Percentiles rank a stretch among this genome's conserved stretches.
phyloP scores from a whole-genome alignment of 202 grass and related monocot species.

The Panicum virgatum region DNA sequence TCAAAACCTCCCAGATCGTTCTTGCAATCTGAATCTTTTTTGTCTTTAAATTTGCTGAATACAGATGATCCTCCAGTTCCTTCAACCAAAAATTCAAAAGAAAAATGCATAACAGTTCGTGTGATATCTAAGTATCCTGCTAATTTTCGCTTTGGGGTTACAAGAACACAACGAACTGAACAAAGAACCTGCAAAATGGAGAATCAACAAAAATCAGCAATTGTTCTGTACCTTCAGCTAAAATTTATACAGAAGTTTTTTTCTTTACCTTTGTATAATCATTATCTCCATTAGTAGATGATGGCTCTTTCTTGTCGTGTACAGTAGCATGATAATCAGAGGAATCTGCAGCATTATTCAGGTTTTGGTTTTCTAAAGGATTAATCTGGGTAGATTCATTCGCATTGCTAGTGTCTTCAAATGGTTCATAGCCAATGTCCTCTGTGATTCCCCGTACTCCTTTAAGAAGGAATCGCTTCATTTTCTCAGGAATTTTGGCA shows the following conservation, averaged over 20 bases:
- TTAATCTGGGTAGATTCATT: constrained; percentile 48
- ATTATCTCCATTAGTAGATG: constrained; percentile 55
- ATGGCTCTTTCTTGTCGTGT: constrained; percentile 69
- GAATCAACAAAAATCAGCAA: constrained; percentile 8
- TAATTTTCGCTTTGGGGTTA: constrained; percentile 90
- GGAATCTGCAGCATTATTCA: constrained; percentile 39
- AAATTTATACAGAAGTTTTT: constrained; percentile 6
- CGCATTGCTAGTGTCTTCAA: constrained; percentile 47
- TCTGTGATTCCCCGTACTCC: constrained; percentile 83
- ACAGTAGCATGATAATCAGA: constrained; percentile 51
- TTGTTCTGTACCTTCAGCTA: neutral
- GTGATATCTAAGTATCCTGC: constrained; percentile 75
- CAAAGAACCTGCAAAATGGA: constrained; percentile 60
- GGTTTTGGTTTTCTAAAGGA: constrained; percentile 44
- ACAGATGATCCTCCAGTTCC: constrained; percentile 95
- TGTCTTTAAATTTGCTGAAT: constrained; percentile 75
- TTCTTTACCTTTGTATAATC: constrained; percentile 73
- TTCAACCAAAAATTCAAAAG: constrained; percentile 92
- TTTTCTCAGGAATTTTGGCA: constrained; percentile 71
- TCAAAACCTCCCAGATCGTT: constrained; percentile 54
- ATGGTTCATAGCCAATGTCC: constrained; percentile 57
- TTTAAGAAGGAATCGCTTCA: constrained; percentile 88
- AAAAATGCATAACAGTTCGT: constrained; percentile 80
- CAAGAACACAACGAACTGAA: constrained; percentile 74
- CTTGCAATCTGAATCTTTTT: constrained; percentile 66